Conservation (phyloP, 768 basidiomycete species). For the Tricholoma matsutake region DNA sequence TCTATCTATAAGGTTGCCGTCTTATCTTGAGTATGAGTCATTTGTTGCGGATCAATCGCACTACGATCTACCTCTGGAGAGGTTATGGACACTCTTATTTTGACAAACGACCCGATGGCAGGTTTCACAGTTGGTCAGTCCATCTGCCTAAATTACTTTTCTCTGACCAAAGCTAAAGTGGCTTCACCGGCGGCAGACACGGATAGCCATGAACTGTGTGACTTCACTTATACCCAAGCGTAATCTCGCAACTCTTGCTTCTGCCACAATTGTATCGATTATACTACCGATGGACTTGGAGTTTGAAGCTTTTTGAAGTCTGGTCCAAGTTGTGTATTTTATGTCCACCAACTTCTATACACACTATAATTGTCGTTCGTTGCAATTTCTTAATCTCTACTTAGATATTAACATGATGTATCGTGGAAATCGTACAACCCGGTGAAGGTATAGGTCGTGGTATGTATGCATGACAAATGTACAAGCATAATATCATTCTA, state of each 20-base stretch:
- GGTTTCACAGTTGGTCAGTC: conserved; percentile 3
- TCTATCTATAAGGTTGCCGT: conserved; percentile 19
- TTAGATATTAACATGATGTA: not conserved
- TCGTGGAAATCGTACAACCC: not conserved
- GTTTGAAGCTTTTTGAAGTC: not conserved
- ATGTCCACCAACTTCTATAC: not conserved
- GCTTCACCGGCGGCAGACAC: not conserved
- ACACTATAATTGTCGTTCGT: not conserved
- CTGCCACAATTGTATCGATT: not conserved
- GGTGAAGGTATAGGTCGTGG: not conserved
- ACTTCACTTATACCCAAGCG: not conserved
- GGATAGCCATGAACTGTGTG: not conserved
- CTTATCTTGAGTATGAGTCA: conserved; percentile 25
- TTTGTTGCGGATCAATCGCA: conserved; percentile 7
- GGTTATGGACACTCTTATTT: conserved; percentile 7
- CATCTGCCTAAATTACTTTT: not conserved
- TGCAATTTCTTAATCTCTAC: not conserved
- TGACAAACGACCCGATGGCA: conserved; percentile 2
- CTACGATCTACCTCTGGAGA: not conserved
- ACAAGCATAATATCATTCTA: conserved; percentile 1
- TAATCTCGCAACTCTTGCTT: not conserved
- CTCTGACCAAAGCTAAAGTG: not conserved
- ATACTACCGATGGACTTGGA: not conserved
- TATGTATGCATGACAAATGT: not conserved
- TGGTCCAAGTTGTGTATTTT: not conserved